Base-by-base conservation (phyloP, 345 rosid species). In the Luvunga scandens region DNA sequence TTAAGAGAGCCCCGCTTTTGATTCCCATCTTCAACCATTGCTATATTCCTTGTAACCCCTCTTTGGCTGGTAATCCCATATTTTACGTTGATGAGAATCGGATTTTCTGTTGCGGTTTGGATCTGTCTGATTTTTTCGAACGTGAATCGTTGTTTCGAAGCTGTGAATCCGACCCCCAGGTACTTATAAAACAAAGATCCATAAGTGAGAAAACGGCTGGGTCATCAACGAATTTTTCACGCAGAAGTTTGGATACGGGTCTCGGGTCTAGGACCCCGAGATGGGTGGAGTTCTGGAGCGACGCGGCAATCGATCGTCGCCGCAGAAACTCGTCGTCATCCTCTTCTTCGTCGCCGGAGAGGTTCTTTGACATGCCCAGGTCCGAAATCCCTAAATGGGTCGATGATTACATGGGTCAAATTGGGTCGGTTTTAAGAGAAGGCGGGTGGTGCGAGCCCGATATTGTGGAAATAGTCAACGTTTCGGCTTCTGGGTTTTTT, bases 221-320 rank as follows among this genome's bases (percentile, higher is more conserved):
- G n/a, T 84, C 90, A 0, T 79, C 91, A 1, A 80, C 88, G 0
- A 89, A 90, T 76, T 87, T 87, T 57, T 84, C 92, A 0, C 84
- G 95, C 38, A 83, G 91, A 76, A 92, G 97, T 59, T 78, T 93
- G 84, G 97, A 90, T 76, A 75, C 89, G 33, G 89, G 91, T 66
- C 75, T 81, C 22, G 84, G 87, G 12, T 81, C 87, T 4, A 82
- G 88, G 71, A 85, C 90, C 14, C 97, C 97, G 24, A 87, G 99
- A 83, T 96, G 99, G 99, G 95, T 96, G 0, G 97, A 94, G 87
- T 96, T 96, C 83, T 96, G 98, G 99, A 92, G 93, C 80, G 94
- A 96, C 67, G 94, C 94, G 0, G 95, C 95, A 21, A 81, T 90
- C 5, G 97, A 96, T 80, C 90, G 93, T 28, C 88, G 94, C 69